These are phyloP conservation scores for Endoconidiophora polonica DNA, from an alignment of 2,329 filamentous ascomycete species.

Conservation along the genomic window DNA sequence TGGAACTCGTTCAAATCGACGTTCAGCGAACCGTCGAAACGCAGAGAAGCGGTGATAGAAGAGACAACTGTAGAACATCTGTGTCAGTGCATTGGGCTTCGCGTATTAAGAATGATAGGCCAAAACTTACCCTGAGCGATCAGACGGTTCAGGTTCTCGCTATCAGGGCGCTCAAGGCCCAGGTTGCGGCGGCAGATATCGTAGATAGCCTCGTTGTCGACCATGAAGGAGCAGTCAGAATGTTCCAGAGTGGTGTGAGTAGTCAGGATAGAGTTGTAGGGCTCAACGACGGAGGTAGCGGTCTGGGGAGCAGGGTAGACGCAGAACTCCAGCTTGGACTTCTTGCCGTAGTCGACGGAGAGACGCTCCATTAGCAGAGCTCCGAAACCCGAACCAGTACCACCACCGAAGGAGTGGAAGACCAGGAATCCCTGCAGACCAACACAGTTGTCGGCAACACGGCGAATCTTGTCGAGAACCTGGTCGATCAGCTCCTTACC, in stretches of 20 bases:
- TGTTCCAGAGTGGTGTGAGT: conserved; percentile 98
- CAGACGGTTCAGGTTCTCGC: conserved; percentile 96
- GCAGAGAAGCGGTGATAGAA: conserved; percentile 94
- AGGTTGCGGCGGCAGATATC: conserved; percentile 98
- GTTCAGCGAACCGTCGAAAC: conserved; percentile 96
- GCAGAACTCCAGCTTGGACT: conserved; percentile 99
- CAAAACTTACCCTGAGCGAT: conserved; percentile 67
- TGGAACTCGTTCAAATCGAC: conserved; percentile 99
- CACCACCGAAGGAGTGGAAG: conserved; percentile 99
- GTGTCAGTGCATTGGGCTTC: conserved; percentile 17
- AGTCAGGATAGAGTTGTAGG: conserved; percentile 98
- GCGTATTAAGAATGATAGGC: neutral
- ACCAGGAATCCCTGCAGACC: conserved; percentile 98
- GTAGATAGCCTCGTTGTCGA: conserved; percentile 99
- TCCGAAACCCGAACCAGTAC: conserved; percentile 96
- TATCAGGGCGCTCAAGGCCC: conserved; percentile 91
- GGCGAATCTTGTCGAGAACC: conserved; percentile 93
- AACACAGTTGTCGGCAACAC: conserved; percentile 92
- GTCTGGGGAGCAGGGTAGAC: conserved; percentile 97
- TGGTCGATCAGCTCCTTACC: conserved; percentile 98
- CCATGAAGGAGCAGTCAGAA: conserved; percentile 99
- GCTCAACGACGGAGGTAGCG: conserved; percentile 93
- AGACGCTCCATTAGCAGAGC: conserved; percentile 97
- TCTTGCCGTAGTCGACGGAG: conserved; percentile 98
- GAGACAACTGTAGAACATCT: conserved; percentile 57